phyloP scores from a whole-genome alignment of 1,284 basidiomycete species.

The Rhodotorula sp. region DNA sequence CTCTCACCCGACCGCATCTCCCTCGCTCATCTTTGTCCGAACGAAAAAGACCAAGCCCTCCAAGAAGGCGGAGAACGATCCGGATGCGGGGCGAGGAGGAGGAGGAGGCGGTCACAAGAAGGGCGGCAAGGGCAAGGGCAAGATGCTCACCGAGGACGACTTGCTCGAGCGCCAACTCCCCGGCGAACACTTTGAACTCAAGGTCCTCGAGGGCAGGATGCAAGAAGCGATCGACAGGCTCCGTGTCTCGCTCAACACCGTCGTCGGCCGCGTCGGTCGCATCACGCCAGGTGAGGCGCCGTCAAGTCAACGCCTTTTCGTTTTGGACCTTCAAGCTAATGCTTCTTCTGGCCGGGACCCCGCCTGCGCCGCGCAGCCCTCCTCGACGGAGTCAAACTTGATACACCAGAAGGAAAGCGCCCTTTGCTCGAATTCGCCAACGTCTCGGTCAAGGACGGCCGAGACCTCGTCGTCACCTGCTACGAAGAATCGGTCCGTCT shows the following conservation, averaged over 20 bases:
- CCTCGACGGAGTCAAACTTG: conserved; percentile 34
- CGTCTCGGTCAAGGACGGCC: conserved; percentile 39
- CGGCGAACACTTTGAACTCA: conserved; percentile 33
- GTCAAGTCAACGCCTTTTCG: neutral
- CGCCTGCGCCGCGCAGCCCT: conserved; percentile 14
- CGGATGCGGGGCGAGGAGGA: conserved; percentile 8
- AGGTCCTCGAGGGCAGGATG: conserved; percentile 34
- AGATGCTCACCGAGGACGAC: conserved; percentile 24
- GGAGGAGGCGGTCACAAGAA: conserved; percentile 1
- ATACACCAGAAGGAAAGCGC: conserved; percentile 33
- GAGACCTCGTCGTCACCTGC: conserved; percentile 35
- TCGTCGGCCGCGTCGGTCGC: conserved; percentile 39
- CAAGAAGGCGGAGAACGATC: conserved; percentile 4
- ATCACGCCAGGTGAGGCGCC: conserved; percentile 26
- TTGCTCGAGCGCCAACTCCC: conserved; percentile 26
- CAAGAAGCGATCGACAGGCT: conserved; percentile 28
- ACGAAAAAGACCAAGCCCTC: conserved; percentile 31
- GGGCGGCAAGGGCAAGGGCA: conserved; percentile 31
- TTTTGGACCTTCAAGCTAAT: no score
- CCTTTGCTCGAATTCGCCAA: conserved; percentile 38
- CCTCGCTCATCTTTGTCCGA: conserved; percentile 10
- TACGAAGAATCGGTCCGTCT: conserved; percentile 37
- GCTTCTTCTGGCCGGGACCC: no score
- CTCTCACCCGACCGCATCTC: neutral
- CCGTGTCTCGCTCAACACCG: conserved; percentile 35